Conservation (phyloP, 805 yeast genomes). For the Sungouiella thailandica region DNA sequence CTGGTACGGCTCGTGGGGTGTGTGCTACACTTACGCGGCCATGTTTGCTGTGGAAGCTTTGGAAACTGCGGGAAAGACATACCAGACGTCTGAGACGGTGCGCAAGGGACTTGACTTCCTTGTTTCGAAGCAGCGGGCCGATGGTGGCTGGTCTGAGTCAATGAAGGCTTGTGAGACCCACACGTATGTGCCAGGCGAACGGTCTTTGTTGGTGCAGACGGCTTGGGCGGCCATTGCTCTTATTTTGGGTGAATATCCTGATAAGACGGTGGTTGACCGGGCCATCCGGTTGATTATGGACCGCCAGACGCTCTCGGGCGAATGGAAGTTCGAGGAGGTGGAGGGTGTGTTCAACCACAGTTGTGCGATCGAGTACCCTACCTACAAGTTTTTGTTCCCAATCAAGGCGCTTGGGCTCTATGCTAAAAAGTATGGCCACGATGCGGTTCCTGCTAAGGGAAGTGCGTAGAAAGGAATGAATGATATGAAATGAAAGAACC, state of each 20-base stretch:
- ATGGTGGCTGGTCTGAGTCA: slow-evolving; percentile 98
- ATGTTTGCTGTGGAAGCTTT: slow-evolving; percentile 98
- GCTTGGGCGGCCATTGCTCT: slow-evolving; percentile 89
- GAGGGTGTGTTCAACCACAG: slow-evolving; percentile 95
- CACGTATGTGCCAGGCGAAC: slow-evolving; percentile 61
- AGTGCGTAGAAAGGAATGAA: too few relatives aligned
- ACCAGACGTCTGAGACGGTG: slow-evolving; percentile 58
- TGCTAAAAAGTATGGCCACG: slow-evolving; percentile 24
- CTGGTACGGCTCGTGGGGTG: slow-evolving; percentile 99
- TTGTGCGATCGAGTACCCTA: slow-evolving; percentile 93
- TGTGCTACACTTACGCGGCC: slow-evolving; percentile 90
- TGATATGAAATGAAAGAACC: too few relatives aligned
- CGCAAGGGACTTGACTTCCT: slow-evolving; percentile 81
- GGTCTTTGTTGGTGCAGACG: slow-evolving; percentile 79
- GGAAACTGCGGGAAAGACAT: slow-evolving; percentile 59
- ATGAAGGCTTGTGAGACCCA: slow-evolving; percentile 85
- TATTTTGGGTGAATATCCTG: slow-evolving; percentile 75
- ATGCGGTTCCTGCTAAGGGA: slow-evolving; percentile 6
- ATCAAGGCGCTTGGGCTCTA: slow-evolving; percentile 89
- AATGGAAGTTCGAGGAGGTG: slow-evolving; percentile 76
- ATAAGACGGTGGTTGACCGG: slow-evolving; percentile 50
- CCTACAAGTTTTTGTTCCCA: slow-evolving; percentile 83
- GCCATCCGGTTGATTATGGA: slow-evolving; percentile 63
- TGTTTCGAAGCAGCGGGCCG: slow-evolving; percentile 65
- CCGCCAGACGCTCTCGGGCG: slow-evolving; percentile 71